Percentiles rank a stretch among this genome's conserved stretches.
These are phyloP conservation scores for Aspergillus cavernicola DNA, from an alignment of 495 filamentous ascomycete genomes.

Conservation along the genomic window DNA sequence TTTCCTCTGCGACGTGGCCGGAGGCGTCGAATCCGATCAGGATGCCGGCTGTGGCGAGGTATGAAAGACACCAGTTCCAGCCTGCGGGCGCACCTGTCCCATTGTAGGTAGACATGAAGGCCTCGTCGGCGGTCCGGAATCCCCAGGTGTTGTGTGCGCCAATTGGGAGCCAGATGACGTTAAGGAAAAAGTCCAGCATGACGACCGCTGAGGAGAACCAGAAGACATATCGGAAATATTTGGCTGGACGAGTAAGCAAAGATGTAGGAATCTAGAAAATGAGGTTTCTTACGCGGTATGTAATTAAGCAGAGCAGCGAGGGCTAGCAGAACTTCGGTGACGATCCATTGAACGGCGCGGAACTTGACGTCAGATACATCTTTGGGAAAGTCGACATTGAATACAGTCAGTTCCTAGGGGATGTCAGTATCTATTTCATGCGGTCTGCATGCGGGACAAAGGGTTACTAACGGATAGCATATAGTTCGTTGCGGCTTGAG, in stretches of 20 bases:
- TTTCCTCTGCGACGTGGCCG: conserved; percentile 55
- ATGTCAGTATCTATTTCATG: not conserved
- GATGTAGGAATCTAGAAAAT: too few species aligned
- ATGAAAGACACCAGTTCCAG: conserved; percentile 60
- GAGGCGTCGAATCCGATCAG: conserved; percentile 56
- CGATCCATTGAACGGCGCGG: conserved; percentile 54
- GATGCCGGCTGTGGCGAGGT: conserved; percentile 55
- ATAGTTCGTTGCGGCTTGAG: conserved; percentile 51
- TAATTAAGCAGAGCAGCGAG: conserved; percentile 44
- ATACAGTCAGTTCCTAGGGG: conserved; percentile 49
- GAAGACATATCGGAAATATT: conserved; percentile 45
- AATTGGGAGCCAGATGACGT: conserved; percentile 56
- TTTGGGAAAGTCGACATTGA: conserved; percentile 46
- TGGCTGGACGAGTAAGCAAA: conserved; percentile 19
- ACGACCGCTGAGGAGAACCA: conserved; percentile 46
- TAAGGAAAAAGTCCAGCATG: conserved; percentile 52
- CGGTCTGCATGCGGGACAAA: not conserved
- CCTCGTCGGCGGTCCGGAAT: conserved; percentile 50
- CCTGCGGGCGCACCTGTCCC: conserved; percentile 51
- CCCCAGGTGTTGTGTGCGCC: conserved; percentile 50
- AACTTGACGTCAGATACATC: conserved; percentile 48
- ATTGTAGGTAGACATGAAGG: conserved; percentile 57
- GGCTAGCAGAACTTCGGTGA: conserved; percentile 47
- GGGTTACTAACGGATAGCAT: conserved; percentile 45
- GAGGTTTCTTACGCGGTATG: conserved; percentile 33